Evolutionary conservation across 192 early-diverging fungal species (phyloP).

Genomic region (Coemansia sp.): DNA sequence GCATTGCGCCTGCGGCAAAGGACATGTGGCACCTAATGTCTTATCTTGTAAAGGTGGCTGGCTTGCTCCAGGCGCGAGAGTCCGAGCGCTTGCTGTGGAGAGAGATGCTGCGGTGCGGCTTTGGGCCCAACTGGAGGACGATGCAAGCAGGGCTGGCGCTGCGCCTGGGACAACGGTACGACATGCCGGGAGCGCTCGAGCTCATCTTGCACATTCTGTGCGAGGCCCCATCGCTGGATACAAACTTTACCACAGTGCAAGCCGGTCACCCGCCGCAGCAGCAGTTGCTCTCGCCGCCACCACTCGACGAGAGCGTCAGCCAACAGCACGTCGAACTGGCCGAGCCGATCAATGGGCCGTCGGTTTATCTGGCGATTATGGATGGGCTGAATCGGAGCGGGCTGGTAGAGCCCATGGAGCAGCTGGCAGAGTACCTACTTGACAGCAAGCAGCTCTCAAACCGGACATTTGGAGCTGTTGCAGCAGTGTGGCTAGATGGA

Average conservation of each 20-base stretch:
- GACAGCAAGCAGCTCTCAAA: conserved; percentile 11
- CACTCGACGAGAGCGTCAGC: neutral
- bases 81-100: conserved; percentile 30
- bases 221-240: neutral
- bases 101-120: conserved; percentile 36
- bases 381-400: conserved; percentile 36
- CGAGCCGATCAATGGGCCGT: conserved; percentile 7
- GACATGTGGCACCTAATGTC: conserved; percentile 12
- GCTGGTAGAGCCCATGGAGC: conserved; percentile 23
- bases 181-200: conserved; percentile 18
- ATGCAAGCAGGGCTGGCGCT: conserved; percentile 18
- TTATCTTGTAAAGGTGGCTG: conserved; percentile 24
- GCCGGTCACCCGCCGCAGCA: neutral
- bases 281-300: neutral
- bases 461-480: conserved; percentile 26
- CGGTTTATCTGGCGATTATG: conserved; percentile 30
- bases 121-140: conserved; percentile 14
- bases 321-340: neutral
- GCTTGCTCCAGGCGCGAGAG: conserved; percentile 12
- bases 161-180: conserved; percentile 11
- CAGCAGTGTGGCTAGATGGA: conserved; percentile 45
- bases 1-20: neutral
- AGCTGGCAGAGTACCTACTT: conserved; percentile 35
- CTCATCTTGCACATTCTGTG: conserved; percentile 17
- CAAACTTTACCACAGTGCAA: neutral